Percentiles rank a stretch among this genome's conserved stretches.
Evolutionary conservation across 495 filamentous ascomycete species (phyloP).

Genomic region (Penicillium lividum): DNA sequence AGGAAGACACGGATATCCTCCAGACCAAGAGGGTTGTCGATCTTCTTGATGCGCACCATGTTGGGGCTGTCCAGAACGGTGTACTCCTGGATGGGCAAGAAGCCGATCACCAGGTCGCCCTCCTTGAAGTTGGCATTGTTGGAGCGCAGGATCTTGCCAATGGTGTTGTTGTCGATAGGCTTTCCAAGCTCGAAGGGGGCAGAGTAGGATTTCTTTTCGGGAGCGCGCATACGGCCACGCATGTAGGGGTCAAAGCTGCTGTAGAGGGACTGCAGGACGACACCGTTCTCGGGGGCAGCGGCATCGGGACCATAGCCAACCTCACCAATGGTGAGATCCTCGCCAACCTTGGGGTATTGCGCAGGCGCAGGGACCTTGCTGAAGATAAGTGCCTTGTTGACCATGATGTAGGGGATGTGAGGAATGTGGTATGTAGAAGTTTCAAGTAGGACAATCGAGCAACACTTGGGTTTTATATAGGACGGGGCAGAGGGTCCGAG

Average conservation of each 20-base stretch:
- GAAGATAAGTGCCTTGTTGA: constrained; percentile 83
- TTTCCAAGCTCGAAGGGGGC: constrained; percentile 56
- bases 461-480: constrained; percentile 14
- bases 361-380: constrained; percentile 59
- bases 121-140: constrained; percentile 58
- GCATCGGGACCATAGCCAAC: constrained; percentile 65
- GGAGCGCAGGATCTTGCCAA: constrained; percentile 69
- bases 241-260: constrained; percentile 89
- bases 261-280: constrained; percentile 72
- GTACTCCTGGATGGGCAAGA: constrained; percentile 65
- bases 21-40: constrained; percentile 48
- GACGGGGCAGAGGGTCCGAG: constrained; percentile 18
- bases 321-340: constrained; percentile 72
- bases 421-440: not conserved
- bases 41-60: constrained; percentile 31
- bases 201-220: constrained; percentile 61
- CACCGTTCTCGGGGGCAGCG: constrained; percentile 64
- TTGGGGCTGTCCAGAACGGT: constrained; percentile 30
- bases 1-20: constrained; percentile 56
- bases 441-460: not conserved
- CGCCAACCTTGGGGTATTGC: constrained; percentile 67
- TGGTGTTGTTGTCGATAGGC: constrained; percentile 56
- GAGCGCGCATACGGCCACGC: constrained; percentile 63
- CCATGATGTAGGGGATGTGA: constrained; percentile 21
- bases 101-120: constrained; percentile 67